Evolutionary conservation across 2,329 filamentous ascomycete species (phyloP).

Genomic region (Tolypocladium tundrense): DNA sequence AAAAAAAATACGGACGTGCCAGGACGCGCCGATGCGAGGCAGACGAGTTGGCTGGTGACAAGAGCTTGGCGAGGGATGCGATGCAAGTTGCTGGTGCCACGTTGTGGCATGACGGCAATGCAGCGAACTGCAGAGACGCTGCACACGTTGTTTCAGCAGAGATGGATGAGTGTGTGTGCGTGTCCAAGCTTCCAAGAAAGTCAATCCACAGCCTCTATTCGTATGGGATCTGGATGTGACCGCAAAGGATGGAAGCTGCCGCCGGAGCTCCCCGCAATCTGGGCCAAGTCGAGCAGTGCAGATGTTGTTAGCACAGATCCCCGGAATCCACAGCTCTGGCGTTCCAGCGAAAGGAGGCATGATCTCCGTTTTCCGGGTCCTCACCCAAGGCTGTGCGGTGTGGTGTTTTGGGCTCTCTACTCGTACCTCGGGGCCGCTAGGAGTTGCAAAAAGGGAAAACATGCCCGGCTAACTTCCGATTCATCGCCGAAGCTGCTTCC

Average conservation of each 20-base stretch:
- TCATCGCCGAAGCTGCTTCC: background rate
- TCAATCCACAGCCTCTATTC: background rate
- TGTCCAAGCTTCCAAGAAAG: background rate
- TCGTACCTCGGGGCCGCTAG: too few species aligned
- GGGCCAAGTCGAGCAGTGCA: background rate
- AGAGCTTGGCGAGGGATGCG: background rate
- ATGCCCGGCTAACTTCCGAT: background rate
- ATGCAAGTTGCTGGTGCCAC: background rate
- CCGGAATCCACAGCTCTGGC: background rate
- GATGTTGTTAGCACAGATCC: background rate
- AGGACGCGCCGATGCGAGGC: background rate
- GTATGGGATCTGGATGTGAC: background rate
- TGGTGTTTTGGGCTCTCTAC: too few species aligned
- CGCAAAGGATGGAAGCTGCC: background rate
- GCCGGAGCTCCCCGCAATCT: background rate
- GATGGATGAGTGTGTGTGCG: background rate
- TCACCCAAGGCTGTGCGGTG: background rate
- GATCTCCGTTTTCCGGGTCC: background rate
- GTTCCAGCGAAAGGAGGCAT: background rate
- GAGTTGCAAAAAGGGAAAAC: background rate
- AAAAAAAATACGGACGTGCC: background rate
- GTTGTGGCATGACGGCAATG: background rate
- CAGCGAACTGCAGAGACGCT: background rate
- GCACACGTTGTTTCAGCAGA: background rate
- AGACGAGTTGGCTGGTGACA: background rate